Evolutionary conservation across 2,329 filamentous ascomycete species (phyloP).

Genomic region (Lasiodiplodia citricola): DNA sequence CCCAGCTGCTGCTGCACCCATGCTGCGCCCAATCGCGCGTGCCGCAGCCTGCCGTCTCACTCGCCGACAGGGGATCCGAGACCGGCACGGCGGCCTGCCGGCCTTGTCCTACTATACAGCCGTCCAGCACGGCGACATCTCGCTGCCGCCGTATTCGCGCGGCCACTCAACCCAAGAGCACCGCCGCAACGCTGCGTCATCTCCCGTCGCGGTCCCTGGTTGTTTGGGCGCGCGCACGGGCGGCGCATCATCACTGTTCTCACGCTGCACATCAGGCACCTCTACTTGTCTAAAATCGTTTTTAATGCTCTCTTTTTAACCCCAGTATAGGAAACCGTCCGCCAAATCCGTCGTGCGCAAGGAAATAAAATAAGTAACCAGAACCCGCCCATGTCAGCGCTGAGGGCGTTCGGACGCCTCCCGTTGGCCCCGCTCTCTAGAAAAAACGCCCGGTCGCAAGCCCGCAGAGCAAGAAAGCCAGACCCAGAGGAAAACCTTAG

Average conservation of each 20-base stretch:
- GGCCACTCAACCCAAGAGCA: conserved; percentile 5
- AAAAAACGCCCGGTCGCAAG: conserved; percentile 26
- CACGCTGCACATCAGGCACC: background rate
- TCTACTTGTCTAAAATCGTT: conserved; percentile 12
- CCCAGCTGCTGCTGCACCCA: conserved; percentile 11
- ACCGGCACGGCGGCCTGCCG: conserved; percentile 17
- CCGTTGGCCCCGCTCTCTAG: conserved; percentile 27
- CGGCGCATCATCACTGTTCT: background rate
- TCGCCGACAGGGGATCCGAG: conserved; percentile 17
- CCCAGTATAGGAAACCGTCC: conserved; percentile 16
- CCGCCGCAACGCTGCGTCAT: conserved; percentile 15
- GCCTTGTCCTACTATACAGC: background rate
- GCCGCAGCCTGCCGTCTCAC: conserved; percentile 7
- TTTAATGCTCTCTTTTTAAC: conserved; percentile 26
- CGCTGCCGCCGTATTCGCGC: background rate
- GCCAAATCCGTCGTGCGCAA: conserved; percentile 21
- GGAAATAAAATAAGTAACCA: conserved; percentile 15
- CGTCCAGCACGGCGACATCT: background rate
- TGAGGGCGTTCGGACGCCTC: conserved; percentile 23
- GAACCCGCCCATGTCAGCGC: conserved; percentile 20
- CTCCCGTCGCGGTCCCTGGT: background rate
- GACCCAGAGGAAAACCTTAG: conserved; percentile 26
- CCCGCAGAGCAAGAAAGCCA: conserved; percentile 23
- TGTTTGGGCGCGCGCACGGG: background rate
- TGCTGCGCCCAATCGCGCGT: conserved; percentile 14